phyloP scores from a whole-genome alignment of 768 basidiomycete species.

The Panus rudis region DNA sequence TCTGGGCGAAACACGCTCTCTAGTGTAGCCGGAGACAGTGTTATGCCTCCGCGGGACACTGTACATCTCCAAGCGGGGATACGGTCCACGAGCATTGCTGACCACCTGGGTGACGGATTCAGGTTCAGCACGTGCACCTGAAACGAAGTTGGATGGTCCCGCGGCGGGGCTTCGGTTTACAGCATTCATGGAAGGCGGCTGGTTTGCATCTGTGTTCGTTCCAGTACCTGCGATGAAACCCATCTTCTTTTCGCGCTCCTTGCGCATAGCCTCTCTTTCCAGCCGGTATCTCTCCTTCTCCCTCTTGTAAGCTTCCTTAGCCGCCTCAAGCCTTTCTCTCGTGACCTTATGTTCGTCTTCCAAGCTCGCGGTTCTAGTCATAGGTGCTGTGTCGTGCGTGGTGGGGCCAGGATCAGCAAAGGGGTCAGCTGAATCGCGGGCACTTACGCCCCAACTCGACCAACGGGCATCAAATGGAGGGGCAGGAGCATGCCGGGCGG shows the following conservation, averaged over 20 bases:
- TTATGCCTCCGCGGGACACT: slow-evolving; percentile 46
- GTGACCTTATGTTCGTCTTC: too few species aligned
- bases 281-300: slow-evolving; percentile 65
- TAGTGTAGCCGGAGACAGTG: slow-evolving; percentile 23
- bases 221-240: slow-evolving; percentile 16
- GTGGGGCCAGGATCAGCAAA: background rate
- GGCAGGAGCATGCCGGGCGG: background rate
- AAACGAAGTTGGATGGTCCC: background rate
- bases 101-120: slow-evolving; percentile 38
- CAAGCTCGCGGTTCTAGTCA: slow-evolving; percentile 1
- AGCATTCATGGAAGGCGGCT: slow-evolving; percentile 1
- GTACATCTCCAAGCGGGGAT: slow-evolving; percentile 58
- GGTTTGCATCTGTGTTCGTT: slow-evolving; percentile 1
- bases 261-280: slow-evolving; percentile 41
- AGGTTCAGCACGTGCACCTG: slow-evolving; percentile 4
- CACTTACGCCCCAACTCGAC: too few species aligned
- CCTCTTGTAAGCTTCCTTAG: slow-evolving; percentile 59
- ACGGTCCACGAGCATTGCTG: slow-evolving; percentile 53
- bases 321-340: slow-evolving; percentile 43
- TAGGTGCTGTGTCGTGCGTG: background rate
- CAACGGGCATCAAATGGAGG: background rate
- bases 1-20: background rate
- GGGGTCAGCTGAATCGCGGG: slow-evolving; percentile 11
- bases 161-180: background rate
- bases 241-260: slow-evolving; percentile 10